A percentile compares a stretch with the other conserved stretches of the same genome.
These are phyloP conservation scores for Tephrocybe rancida DNA, from an alignment of 768 basidiomycete species.

Conservation along the genomic window DNA sequence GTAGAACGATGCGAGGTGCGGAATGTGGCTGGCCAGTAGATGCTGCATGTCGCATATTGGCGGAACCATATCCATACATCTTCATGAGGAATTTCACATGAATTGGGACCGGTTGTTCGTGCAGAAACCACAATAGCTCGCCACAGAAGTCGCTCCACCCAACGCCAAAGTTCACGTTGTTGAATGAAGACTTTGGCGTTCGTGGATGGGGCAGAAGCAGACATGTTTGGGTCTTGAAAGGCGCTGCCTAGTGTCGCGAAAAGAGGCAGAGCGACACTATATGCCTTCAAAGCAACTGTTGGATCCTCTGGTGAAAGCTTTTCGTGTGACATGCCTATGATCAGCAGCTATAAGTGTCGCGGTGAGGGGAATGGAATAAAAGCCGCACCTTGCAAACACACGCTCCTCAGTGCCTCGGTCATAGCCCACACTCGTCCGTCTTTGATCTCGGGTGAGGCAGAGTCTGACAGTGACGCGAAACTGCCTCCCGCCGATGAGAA, in stretches of 20 bases:
- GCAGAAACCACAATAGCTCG: conserved; percentile 73
- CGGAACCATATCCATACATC: conserved; percentile 63
- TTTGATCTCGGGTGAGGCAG: conserved; percentile 53
- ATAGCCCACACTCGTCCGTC: conserved; percentile 77
- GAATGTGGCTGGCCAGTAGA: conserved; percentile 80
- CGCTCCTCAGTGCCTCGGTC: conserved; percentile 72
- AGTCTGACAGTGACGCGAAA: conserved; percentile 42
- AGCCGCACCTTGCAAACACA: conserved; percentile 72
- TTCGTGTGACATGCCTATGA: conserved; percentile 84
- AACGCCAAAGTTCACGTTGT: conserved; percentile 85
- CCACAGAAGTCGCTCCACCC: conserved; percentile 82
- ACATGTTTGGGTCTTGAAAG: conserved; percentile 24
- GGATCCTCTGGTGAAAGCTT: conserved; percentile 50
- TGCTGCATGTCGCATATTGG: conserved; percentile 61
- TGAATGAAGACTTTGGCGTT: conserved; percentile 44
- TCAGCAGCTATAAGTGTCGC: background rate
- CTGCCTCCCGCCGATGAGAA: conserved; percentile 54
- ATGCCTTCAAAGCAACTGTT: conserved; percentile 55
- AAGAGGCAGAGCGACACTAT: conserved; percentile 56
- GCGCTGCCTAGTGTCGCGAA: conserved; percentile 36
- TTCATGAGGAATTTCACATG: conserved; percentile 33
- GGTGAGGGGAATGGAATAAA: background rate
- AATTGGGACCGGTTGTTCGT: conserved; percentile 38
- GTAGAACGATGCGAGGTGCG: conserved; percentile 75
- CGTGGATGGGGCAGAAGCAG: conserved; percentile 44